Evolutionary conservation across 2,329 filamentous ascomycete genomes (phyloP), one percentile per base, ranked within the genome.

Genomic region (Polytolypa hystricis): DNA sequence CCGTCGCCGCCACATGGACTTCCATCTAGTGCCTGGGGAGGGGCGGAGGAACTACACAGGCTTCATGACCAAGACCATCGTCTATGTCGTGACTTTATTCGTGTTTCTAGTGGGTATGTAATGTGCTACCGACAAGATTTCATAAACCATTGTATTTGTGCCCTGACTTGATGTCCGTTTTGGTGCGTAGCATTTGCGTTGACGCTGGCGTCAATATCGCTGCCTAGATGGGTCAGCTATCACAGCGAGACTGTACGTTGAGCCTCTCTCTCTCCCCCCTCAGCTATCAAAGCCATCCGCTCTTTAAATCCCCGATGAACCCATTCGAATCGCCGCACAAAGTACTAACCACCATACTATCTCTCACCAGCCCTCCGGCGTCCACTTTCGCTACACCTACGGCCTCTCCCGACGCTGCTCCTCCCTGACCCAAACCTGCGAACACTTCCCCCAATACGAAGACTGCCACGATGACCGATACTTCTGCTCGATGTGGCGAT

Each of bases 401-500:
- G 89, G 89, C 41, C 74, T 98, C 30, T 83, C 94, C 61, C 73
- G 72, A 48, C 78, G 77, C 55, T 98, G 89, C 63, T 82, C 79
- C 37, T 81, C 74, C 40, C 65, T 83, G 40, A 73, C 73, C 30
- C 68, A 74, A 33, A 59, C 52, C 18, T 62, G 61, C 46, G 54
- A 63, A 31, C 57, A 57, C 43, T 91, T 86, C 57, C 84, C 84
- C 3, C 67, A 70, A 45, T 64, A 71, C 37, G 67, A 73, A 39
- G 78, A 84, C 55, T 89, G 84, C 33, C 64, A 66, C 38, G 71
- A 69, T 48, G 72, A 75, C 35, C 71, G 76, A 35, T 76, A 78
- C 52, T 95, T 96, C 63, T 96, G 91, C 67, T 81, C 78, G 50
- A 81, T 93, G 71, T 98, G 89, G 89, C 74, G 83, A 41, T 84